Percentiles rank a stretch among this genome's conserved stretches.
These are phyloP conservation scores for Sutorius eximius DNA, from an alignment of 1,284 basidiomycete genomes.

Conservation along the genomic window DNA sequence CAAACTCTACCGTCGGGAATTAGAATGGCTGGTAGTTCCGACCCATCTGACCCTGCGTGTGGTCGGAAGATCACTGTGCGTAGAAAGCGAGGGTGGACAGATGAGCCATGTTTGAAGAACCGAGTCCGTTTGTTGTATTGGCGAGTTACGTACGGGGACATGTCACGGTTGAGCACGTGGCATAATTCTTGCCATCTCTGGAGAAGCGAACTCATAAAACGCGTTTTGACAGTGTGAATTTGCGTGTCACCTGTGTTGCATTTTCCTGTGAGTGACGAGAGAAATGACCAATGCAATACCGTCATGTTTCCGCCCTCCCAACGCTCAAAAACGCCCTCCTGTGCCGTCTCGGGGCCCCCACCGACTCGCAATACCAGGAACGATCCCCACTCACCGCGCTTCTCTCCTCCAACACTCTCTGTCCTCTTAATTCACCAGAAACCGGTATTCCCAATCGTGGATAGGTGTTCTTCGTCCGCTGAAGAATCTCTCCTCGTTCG, in stretches of 20 bases:
- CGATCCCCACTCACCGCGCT: conserved; percentile 15
- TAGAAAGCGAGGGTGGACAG: not conserved
- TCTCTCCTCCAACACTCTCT: conserved; percentile 20
- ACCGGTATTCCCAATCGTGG: conserved; percentile 20
- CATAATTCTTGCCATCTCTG: conserved; percentile 7
- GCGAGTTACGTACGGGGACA: conserved; percentile 15
- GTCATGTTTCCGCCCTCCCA: conserved; percentile 16
- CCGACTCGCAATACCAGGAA: conserved; percentile 15
- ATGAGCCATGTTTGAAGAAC: not conserved
- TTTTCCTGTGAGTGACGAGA: conserved; percentile 32
- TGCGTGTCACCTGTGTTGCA: conserved; percentile 16
- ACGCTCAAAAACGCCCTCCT: conserved; percentile 28
- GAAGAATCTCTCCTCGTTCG: conserved; percentile 20
- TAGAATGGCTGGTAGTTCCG: not conserved
- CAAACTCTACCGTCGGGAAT: not conserved
- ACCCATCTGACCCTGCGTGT: not conserved
- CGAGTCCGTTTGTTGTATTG: not conserved
- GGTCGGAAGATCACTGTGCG: conserved; percentile 3
- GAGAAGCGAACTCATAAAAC: conserved; percentile 10
- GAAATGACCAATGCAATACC: conserved; percentile 26
- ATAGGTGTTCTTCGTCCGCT: conserved; percentile 13
- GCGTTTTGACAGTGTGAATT: conserved; percentile 32
- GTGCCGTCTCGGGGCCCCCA: not conserved
- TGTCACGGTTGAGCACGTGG: conserved; percentile 25
- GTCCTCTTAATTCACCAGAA: conserved; percentile 23